Percentiles rank a stretch among this genome's conserved stretches.
phyloP scores from a whole-genome alignment of 768 basidiomycete genomes.

The Mycena rebaudengoi region DNA sequence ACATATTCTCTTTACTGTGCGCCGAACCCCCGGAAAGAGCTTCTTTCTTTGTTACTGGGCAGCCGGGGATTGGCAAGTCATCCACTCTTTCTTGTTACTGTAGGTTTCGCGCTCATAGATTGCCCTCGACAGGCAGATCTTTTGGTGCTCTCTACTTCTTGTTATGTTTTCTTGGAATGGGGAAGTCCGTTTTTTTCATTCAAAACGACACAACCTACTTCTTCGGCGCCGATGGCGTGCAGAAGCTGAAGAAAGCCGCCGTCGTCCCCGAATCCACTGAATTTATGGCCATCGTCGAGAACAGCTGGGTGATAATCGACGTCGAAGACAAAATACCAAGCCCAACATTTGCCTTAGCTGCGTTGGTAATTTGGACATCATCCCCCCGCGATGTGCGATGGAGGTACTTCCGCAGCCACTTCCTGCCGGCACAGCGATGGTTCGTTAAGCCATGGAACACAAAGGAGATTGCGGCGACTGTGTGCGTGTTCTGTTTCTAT shows the following conservation, averaged over 20 bases:
- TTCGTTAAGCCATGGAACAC: neutral
- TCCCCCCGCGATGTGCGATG: neutral
- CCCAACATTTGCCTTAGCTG: neutral
- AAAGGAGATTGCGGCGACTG: neutral
- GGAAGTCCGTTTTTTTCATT: neutral
- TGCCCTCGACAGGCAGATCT: conserved; percentile 1
- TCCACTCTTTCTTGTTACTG: neutral
- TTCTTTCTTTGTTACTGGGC: conserved; percentile 7
- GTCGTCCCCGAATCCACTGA: neutral
- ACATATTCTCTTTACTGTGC: neutral
- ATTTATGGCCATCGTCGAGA: neutral
- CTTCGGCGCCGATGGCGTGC: conserved; percentile 1
- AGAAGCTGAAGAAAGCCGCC: neutral
- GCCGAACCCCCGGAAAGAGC: neutral
- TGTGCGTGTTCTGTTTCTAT: neutral
- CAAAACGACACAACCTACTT: neutral
- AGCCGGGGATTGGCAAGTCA: conserved; percentile 2
- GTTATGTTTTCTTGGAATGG: neutral
- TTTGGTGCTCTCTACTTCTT: neutral
- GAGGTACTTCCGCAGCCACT: neutral
- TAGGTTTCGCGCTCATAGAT: neutral
- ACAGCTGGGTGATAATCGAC: conserved; percentile 11
- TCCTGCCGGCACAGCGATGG: neutral
- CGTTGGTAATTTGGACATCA: conserved; percentile 1
- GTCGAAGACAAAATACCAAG: neutral